Conservation (phyloP, 805 yeast species). For the Candida sonorensis region DNA sequence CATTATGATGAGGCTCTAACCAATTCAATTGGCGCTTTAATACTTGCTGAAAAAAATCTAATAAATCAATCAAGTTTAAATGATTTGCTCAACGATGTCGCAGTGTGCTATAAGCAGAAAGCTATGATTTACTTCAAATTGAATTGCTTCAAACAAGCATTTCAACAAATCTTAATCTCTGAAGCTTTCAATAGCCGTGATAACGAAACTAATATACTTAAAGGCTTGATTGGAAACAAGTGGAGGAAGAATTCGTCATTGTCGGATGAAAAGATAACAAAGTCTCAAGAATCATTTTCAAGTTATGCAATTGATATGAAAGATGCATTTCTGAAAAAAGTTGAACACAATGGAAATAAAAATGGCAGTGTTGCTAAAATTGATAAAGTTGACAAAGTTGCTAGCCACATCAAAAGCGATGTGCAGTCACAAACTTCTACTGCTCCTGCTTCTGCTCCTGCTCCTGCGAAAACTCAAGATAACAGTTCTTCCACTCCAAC, state of each 20-base stretch:
- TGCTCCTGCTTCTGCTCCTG: neutral
- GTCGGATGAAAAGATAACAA: neutral
- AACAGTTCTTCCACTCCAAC: neutral
- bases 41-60: slow-evolving; percentile 38
- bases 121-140: slow-evolving; percentile 41
- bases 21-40: slow-evolving; percentile 36
- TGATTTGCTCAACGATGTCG: slow-evolving; percentile 36
- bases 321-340: too few species aligned
- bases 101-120: slow-evolving; percentile 40
- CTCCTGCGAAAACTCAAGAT: too few species aligned
- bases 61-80: slow-evolving; percentile 34
- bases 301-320: too few species aligned
- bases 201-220: slow-evolving; percentile 43
- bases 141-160: slow-evolving; percentile 36
- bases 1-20: slow-evolving; percentile 42
- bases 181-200: slow-evolving; percentile 37
- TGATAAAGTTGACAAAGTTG: too few species aligned
- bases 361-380: too few species aligned
- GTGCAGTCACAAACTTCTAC: too few species aligned
- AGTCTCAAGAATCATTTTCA: too few species aligned
- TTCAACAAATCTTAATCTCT: slow-evolving; percentile 36
- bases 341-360: too few species aligned
- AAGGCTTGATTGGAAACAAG: slow-evolving; percentile 29
- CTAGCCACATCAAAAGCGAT: too few species aligned
- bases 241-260: slow-evolving; percentile 15